These are phyloP conservation scores for Thraustochytrium striatum DNA, from an alignment of 352 stramenopile genomes.

Conservation along the genomic window DNA sequence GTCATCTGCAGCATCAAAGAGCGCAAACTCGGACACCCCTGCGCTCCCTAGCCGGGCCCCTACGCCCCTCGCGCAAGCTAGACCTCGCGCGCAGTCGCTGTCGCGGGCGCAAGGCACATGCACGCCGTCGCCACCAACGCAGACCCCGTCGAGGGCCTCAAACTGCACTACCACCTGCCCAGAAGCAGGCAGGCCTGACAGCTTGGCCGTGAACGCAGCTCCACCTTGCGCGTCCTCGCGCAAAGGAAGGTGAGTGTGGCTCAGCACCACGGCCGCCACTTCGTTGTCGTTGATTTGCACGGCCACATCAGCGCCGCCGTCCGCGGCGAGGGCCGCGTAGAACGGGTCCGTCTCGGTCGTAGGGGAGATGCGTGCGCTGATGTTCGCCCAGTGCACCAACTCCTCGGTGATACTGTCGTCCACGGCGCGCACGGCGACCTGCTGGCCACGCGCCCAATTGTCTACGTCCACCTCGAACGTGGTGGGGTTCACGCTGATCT, in stretches of 20 bases:
- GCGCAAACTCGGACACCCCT: background rate
- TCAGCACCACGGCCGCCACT: background rate
- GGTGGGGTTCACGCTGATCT: background rate
- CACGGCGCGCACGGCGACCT: background rate
- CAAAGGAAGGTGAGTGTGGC: background rate
- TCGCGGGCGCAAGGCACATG: background rate
- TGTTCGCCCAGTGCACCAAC: background rate
- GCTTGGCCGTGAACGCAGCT: no score
- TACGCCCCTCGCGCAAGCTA: background rate
- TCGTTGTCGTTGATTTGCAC: conserved; percentile 2
- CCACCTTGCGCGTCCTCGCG: background rate
- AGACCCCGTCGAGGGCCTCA: background rate
- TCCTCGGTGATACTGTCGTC: conserved; percentile 1
- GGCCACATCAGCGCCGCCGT: background rate
- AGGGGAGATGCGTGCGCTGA: background rate
- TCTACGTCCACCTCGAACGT: background rate
- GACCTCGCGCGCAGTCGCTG: background rate
- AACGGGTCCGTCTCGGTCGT: background rate
- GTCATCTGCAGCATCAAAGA: background rate
- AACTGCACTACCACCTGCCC: background rate
- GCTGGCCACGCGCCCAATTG: background rate
- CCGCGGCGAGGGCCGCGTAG: background rate
- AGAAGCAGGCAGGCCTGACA: background rate
- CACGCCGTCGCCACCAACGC: background rate
- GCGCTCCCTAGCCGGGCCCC: background rate